Conservation (phyloP, 495 filamentous ascomycete species). For the Penicillium maclennaniae region DNA sequence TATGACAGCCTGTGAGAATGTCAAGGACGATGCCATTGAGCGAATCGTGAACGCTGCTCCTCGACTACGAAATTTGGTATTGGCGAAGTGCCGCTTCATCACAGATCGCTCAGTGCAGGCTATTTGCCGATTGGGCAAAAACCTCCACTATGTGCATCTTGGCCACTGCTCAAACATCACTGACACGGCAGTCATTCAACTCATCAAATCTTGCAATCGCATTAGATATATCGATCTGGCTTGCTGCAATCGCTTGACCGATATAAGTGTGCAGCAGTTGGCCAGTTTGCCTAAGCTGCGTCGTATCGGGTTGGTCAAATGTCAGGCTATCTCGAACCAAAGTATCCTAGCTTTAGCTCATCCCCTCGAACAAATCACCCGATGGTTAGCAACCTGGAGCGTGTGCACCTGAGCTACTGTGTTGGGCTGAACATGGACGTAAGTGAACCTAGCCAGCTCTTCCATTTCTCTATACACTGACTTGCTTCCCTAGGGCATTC, state of each 20-base stretch:
- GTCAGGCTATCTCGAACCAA: conserved; percentile 77
- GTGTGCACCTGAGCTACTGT: conserved; percentile 97
- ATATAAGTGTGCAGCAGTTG: conserved; percentile 77
- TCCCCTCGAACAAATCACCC: conserved; percentile 44
- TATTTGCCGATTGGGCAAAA: conserved; percentile 88
- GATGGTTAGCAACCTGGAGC: conserved; percentile 65
- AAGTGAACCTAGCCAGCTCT: conserved; percentile 30
- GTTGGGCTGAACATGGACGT: conserved; percentile 73
- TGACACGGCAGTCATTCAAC: conserved; percentile 73
- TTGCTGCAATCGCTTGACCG: conserved; percentile 87
- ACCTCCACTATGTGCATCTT: conserved; percentile 91
- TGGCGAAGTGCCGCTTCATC: conserved; percentile 90
- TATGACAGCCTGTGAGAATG: conserved; percentile 76
- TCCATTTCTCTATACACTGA: conserved; percentile 16
- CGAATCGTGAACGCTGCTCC: conserved; percentile 83
- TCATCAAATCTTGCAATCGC: conserved; percentile 83
- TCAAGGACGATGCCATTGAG: conserved; percentile 82
- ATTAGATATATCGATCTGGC: conserved; percentile 97
- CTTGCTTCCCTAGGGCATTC: conserved; percentile 67
- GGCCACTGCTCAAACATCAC: conserved; percentile 92
- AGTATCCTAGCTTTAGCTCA: conserved; percentile 82
- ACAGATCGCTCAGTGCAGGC: conserved; percentile 85
- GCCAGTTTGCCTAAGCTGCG: conserved; percentile 88
- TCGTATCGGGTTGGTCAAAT: conserved; percentile 94
- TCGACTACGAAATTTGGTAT: conserved; percentile 83